phyloP scores from a whole-genome alignment of 495 filamentous ascomycete species.

The Talaromyces trachyspermus region DNA sequence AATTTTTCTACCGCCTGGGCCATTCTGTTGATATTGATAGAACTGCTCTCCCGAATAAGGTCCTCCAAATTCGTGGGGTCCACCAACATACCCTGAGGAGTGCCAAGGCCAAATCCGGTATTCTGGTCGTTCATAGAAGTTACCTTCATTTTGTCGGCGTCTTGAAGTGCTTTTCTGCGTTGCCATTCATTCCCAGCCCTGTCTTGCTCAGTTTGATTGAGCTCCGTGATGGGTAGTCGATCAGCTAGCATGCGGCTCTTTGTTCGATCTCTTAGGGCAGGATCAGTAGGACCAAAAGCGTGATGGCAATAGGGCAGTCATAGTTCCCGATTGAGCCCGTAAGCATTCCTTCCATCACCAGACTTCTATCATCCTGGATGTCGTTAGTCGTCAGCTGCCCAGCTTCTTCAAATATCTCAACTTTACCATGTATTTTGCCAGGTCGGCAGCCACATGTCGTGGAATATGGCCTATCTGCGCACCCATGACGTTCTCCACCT shows the following conservation, averaged over 20 bases:
- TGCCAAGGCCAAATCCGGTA: too few species aligned
- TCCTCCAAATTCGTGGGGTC: slow-evolving; percentile 46
- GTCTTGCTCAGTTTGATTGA: slow-evolving; percentile 29
- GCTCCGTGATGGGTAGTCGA: slow-evolving; percentile 43
- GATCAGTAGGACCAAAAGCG: slow-evolving; percentile 60
- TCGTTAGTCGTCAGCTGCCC: not conserved
- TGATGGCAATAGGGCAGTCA: slow-evolving; percentile 64
- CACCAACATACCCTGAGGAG: too few species aligned
- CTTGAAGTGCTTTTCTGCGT: slow-evolving; percentile 30
- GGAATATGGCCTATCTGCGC: slow-evolving; percentile 78
- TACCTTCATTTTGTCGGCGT: slow-evolving; percentile 35
- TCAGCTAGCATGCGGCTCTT: slow-evolving; percentile 56
- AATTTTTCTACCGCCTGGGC: slow-evolving; percentile 62
- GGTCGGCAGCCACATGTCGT: slow-evolving; percentile 52
- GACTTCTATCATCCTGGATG: slow-evolving; percentile 35
- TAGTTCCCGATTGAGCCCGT: slow-evolving; percentile 53
- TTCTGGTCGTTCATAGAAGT: slow-evolving; percentile 30
- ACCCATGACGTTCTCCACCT: slow-evolving; percentile 71
- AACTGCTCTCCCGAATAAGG: slow-evolving; percentile 58
- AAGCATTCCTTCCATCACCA: slow-evolving; percentile 60
- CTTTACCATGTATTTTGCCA: slow-evolving; percentile 64
- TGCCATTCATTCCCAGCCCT: slow-evolving; percentile 11
- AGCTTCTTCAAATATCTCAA: too few species aligned
- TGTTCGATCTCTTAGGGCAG: slow-evolving; percentile 38
- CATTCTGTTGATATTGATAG: slow-evolving; percentile 61